Evolutionary conservation across 768 basidiomycete species (phyloP), one percentile per base, ranked within the genome.

Genomic region (Pholiota microspora): DNA sequence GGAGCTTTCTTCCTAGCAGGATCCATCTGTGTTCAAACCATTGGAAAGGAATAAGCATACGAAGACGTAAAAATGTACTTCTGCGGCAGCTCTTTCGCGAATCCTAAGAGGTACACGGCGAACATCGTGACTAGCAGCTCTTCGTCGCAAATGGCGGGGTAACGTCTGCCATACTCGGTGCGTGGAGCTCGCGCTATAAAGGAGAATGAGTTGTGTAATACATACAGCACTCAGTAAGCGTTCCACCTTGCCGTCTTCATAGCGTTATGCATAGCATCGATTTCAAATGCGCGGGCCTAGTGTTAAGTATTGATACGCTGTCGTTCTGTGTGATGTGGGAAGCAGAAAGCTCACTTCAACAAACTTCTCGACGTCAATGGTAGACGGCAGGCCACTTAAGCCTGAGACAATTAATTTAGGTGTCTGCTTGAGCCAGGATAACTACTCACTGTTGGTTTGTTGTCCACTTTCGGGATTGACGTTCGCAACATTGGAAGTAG

Each of bases 61-160:
- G 34, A 40, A 7, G 16, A 51, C 5, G 29, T 23, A 35, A 21
- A n/a, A 23, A 53, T 35, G n/a, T 62, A 93, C 95, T 80, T 98
- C 96, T 25, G 84, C 77, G 16, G 77, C 78, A 3, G 96, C 95
- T 66, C 89, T 90, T 44, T 83, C 84, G 51, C 95, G 80, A 27
- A 98, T 75, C 15, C 89, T 80, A n/a, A 81, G 67, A 1, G 96
- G 96, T 27, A 99, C 92, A 9, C 95, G 84, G 3, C 93, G 86
- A 21, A 94, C 86, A 69, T 98, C 89, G 69, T 98, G 96, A 64
- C 92, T 94, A 2, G 97, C 96, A 9, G 96, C 96, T 64, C 96
- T 79, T 42, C 96, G 80, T 25, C 97, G 83, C 21, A 99, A 78
- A 70, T 94, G 92, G 15, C 96, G 83, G 9, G 96, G 96, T 6